Percentiles rank a stretch among this genome's conserved stretches.
Evolutionary conservation across 1,284 basidiomycete genomes (phyloP).

Genomic region (Apiotrichum sp.): DNA sequence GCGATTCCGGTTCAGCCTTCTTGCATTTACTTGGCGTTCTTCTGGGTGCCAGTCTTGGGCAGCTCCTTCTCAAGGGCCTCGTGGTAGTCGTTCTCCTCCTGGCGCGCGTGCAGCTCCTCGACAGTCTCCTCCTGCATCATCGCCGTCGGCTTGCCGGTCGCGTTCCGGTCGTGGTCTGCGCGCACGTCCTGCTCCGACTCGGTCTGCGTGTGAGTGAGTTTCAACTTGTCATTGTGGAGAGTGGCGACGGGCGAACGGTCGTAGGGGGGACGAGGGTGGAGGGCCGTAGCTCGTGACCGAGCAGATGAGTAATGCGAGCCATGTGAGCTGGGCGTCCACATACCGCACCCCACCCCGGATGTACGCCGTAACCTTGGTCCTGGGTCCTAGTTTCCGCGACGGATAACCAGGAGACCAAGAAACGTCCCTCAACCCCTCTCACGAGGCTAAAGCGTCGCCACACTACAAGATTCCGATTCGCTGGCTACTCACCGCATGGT

Average conservation of each 20-base stretch:
- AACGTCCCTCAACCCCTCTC: not conserved
- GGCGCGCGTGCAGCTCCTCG: not conserved
- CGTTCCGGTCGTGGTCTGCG: constrained; percentile 2
- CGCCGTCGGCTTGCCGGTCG: constrained; percentile 1
- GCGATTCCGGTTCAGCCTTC: no score
- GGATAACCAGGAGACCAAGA: no score
- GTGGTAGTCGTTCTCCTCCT: not conserved
- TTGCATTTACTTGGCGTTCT: no score
- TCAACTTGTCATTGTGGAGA: not conserved
- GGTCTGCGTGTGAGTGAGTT: constrained; percentile 5
- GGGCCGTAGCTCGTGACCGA: no score
- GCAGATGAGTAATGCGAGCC: no score
- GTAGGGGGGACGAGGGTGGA: not conserved
- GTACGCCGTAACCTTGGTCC: no score
- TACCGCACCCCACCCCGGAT: no score
- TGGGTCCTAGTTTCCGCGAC: no score
- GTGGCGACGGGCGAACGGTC: not conserved
- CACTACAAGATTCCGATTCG: not conserved
- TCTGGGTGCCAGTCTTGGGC: not conserved
- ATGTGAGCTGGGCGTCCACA: no score
- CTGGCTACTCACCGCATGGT: not conserved
- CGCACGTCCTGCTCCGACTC: constrained; percentile 14
- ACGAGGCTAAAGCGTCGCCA: not conserved
- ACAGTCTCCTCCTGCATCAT: constrained; percentile 7
- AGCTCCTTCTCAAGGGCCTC: not conserved